These are phyloP conservation scores for Ganoderma boninense DNA, from an alignment of 1,284 basidiomycete species.

Conservation along the genomic window DNA sequence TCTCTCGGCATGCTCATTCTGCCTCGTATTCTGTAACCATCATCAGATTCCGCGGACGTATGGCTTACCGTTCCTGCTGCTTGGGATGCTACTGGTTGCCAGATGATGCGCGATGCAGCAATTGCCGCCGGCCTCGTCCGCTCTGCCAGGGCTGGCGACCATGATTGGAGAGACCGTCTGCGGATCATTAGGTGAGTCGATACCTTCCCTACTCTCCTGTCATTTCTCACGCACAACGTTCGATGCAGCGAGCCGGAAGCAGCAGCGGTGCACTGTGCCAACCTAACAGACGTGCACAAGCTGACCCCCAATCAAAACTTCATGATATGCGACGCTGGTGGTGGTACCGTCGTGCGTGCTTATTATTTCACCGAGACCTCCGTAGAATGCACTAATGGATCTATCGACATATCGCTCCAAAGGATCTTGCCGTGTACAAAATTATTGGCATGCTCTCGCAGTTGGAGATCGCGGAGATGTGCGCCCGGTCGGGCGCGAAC, in stretches of 20 bases:
- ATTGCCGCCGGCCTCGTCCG: conserved; percentile 81
- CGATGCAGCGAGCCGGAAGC: conserved; percentile 76
- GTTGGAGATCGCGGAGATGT: conserved; percentile 87
- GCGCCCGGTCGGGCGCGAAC: conserved; percentile 82
- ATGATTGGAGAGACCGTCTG: conserved; percentile 77
- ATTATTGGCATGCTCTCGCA: conserved; percentile 78
- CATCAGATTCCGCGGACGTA: conserved; percentile 76
- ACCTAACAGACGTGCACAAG: conserved; percentile 78
- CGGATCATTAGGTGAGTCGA: conserved; percentile 72
- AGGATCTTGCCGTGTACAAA: conserved; percentile 80
- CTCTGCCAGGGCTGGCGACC: conserved; percentile 73
- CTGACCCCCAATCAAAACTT: conserved; percentile 81
- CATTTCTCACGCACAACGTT: conserved; percentile 3
- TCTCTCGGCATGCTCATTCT: conserved; percentile 5
- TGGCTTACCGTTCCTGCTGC: conserved; percentile 86
- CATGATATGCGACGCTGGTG: conserved; percentile 84
- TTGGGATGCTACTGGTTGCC: conserved; percentile 84
- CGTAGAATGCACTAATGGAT: conserved; percentile 10
- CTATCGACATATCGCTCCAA: conserved; percentile 18
- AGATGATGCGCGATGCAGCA: conserved; percentile 83
- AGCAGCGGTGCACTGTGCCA: conserved; percentile 84
- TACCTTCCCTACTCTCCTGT: background rate
- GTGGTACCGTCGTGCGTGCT: conserved; percentile 72
- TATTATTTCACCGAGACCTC: conserved; percentile 10
- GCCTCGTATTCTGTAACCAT: background rate